Conservation (phyloP, 2,329 filamentous ascomycete species). For the Fusarium avenaceum region DNA sequence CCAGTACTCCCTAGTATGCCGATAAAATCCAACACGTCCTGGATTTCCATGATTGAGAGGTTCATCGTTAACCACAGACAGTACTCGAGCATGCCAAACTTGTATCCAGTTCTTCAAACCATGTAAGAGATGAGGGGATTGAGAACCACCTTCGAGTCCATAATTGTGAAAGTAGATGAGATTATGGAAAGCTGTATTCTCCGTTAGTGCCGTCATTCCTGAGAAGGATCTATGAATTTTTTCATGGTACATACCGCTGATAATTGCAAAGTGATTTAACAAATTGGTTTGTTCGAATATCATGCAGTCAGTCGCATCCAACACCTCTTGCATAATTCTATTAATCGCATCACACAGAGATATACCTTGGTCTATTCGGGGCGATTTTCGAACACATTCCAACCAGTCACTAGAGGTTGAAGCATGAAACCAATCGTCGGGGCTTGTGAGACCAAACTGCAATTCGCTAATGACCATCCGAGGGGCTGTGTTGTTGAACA, state of each 20-base stretch:
- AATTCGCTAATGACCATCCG: slow-evolving; percentile 24
- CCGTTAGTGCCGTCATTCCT: neutral
- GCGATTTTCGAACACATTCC: neutral
- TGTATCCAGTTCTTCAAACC: slow-evolving; percentile 25
- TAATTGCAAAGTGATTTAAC: slow-evolving; percentile 25
- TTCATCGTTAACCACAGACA: neutral
- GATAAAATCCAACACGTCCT: slow-evolving; percentile 1
- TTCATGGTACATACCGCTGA: slow-evolving; percentile 18
- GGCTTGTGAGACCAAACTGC: slow-evolving; percentile 14
- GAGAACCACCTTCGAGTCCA: neutral
- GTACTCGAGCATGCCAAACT: slow-evolving; percentile 3
- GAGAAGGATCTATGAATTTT: neutral
- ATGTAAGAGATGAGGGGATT: neutral
- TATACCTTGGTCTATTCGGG: neutral
- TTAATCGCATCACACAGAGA: slow-evolving; percentile 5
- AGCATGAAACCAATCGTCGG: slow-evolving; percentile 20
- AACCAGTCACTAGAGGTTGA: neutral
- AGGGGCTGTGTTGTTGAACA: slow-evolving; percentile 30
- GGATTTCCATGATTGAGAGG: too few relatives aligned
- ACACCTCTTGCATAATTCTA: neutral
- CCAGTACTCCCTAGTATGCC: slow-evolving; percentile 17
- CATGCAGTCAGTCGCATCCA: neutral
- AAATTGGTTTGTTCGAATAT: slow-evolving; percentile 15
- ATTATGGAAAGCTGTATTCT: slow-evolving; percentile 27
- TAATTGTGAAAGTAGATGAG: slow-evolving; percentile 26